Conservation (phyloP, 331 rosid genomes). For the Erythrophleum ivorense region DNA sequence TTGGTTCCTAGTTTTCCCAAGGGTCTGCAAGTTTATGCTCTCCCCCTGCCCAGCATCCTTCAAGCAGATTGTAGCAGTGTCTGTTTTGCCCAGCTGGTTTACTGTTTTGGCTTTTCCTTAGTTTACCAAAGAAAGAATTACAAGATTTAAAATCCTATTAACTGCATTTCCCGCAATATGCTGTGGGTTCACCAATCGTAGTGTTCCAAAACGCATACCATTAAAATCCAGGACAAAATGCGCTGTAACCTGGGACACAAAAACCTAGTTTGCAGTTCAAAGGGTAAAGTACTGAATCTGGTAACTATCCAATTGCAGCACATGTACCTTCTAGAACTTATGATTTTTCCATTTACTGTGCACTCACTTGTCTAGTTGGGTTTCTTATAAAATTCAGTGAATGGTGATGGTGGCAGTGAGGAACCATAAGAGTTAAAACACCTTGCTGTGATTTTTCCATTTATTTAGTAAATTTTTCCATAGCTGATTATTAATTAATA, state of each 20-base stretch:
- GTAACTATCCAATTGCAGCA: background rate
- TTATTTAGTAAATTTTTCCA: background rate
- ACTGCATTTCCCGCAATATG: background rate
- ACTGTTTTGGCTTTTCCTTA: background rate
- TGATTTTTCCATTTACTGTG: slow-evolving; percentile 9
- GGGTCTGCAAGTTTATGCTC: background rate
- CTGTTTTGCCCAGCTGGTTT: background rate
- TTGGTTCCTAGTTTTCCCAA: background rate
- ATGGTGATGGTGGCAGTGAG: background rate
- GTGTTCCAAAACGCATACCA: background rate
- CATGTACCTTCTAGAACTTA: background rate
- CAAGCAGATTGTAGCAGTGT: background rate
- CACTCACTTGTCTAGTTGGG: background rate
- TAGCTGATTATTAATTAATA: background rate
- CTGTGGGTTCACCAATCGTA: background rate
- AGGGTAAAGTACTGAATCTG: background rate
- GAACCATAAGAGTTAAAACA: slow-evolving; percentile 10
- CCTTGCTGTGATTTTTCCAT: background rate
- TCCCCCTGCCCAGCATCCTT: background rate
- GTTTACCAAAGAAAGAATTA: background rate
- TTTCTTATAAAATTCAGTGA: background rate
- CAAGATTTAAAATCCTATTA: background rate
- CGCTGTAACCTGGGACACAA: background rate
- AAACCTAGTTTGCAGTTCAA: background rate
- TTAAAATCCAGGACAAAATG: background rate